Conservation (phyloP, 1,284 basidiomycete genomes). For the Boletus sp. region DNA sequence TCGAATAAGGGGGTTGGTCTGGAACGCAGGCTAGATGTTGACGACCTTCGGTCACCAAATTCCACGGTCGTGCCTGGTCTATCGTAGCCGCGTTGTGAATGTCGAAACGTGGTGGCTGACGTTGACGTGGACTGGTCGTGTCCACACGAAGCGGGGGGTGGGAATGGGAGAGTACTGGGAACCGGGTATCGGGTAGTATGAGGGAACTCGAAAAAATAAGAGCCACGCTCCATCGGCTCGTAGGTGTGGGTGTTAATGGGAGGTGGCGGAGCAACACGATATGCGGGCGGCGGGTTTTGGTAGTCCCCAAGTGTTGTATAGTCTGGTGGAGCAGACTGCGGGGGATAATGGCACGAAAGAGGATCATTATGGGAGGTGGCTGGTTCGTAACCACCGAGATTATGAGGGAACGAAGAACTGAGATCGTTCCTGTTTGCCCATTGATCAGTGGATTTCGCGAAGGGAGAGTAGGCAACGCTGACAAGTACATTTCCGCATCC, state of each 20-base stretch:
- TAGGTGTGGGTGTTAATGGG: conserved; percentile 13
- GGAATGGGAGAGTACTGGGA: conserved; percentile 21
- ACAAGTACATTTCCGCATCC: conserved; percentile 43
- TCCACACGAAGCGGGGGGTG: conserved; percentile 4
- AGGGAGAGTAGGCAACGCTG: conserved; percentile 23
- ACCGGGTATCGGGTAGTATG: conserved; percentile 30
- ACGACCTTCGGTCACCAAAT: conserved; percentile 9
- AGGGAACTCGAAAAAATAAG: conserved; percentile 29
- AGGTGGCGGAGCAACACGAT: conserved; percentile 9
- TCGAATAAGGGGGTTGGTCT: conserved; percentile 12
- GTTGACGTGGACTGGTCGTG: conserved; percentile 8
- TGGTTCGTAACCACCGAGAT: conserved; percentile 27
- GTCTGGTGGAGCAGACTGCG: conserved; percentile 11
- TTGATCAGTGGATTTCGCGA: conserved; percentile 7
- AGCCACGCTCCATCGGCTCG: conserved; percentile 11
- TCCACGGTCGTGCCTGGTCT: conserved; percentile 6
- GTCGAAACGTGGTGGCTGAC: conserved; percentile 5
- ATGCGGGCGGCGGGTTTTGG: conserved; percentile 15
- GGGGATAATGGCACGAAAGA: conserved; percentile 3
- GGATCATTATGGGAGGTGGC: conserved; percentile 12
- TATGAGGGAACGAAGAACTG: conserved; percentile 27
- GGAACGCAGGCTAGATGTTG: conserved; percentile 13
- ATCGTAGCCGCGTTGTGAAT: conserved; percentile 16
- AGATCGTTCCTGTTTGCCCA: conserved; percentile 24
- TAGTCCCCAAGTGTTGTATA: conserved; percentile 14